Conservation (phyloP, 129 eudicot species). For the Deinandra increscens region DNA sequence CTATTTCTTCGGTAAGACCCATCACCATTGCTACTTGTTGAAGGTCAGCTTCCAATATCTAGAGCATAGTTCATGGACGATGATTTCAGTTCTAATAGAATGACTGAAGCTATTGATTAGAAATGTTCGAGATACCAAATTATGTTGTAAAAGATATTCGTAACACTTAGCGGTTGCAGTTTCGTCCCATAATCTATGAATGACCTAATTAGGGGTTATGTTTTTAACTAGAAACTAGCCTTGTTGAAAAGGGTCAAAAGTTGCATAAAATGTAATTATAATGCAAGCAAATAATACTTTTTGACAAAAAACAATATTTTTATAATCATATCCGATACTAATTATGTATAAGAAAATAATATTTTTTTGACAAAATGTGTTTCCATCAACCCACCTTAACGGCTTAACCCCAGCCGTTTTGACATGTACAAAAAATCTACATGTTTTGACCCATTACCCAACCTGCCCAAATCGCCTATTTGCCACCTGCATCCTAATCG, state of each 20-base stretch:
- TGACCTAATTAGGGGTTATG: not conserved
- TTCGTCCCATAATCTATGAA: not conserved
- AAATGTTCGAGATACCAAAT: not conserved
- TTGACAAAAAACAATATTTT: not conserved
- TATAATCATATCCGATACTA: not conserved
- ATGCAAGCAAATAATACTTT: not conserved
- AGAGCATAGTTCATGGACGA: conserved; percentile 18
- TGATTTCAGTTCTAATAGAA: not conserved
- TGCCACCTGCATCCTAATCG: not conserved
- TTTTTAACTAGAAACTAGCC: not conserved
- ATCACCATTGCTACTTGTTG: conserved; percentile 82
- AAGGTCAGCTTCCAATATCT: conserved; percentile 91
- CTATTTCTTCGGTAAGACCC: conserved; percentile 84
- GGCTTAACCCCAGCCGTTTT: not conserved
- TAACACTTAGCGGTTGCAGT: not conserved
- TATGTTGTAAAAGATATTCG: not conserved
- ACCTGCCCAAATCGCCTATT: not conserved
- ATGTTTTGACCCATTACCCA: not conserved
- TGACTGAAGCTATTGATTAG: not conserved
- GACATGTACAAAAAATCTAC: not conserved
- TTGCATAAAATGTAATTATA: not conserved
- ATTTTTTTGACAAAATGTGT: not conserved
- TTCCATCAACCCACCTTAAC: not conserved
- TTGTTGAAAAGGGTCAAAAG: not conserved
- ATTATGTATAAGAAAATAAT: not conserved